These are phyloP conservation scores for Chlamydomonas sp. DNA, from an alignment of 139 green algal genomes.

Conservation along the genomic window DNA sequence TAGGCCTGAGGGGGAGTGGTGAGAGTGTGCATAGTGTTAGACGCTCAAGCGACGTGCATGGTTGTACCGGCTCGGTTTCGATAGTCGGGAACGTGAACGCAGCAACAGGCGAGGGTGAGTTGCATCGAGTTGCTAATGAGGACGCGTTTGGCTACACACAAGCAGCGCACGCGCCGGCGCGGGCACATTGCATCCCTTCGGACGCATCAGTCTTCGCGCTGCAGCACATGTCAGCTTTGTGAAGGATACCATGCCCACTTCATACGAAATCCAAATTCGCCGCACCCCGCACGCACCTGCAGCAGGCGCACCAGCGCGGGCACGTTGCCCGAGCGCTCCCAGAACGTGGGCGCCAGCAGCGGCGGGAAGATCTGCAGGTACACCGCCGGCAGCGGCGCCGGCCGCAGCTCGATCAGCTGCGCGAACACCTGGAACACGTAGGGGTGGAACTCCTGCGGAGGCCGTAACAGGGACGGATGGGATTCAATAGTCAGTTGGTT, in stretches of 20 bases:
- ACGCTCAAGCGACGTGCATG: too few species aligned
- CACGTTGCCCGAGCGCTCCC: conserved; percentile 94
- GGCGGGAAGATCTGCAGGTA: conserved; percentile 91
- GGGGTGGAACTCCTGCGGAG: conserved; percentile 84
- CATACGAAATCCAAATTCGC: neutral
- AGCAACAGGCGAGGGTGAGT: too few species aligned
- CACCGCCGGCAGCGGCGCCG: conserved; percentile 63
- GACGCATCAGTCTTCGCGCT: too few species aligned
- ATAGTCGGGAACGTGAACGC: too few species aligned
- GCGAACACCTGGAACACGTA: conserved; percentile 95
- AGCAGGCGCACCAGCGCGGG: conserved; percentile 93
- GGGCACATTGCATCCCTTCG: too few species aligned
- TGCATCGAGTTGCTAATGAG: too few species aligned
- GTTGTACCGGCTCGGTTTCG: too few species aligned
- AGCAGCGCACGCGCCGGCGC: too few species aligned
- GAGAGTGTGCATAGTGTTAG: neutral
- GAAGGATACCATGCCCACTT: neutral
- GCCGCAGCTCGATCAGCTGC: conserved; percentile 90
- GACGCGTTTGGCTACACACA: too few species aligned
- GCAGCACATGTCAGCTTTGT: too few species aligned
- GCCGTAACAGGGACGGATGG: neutral
- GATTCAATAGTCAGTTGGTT: neutral
- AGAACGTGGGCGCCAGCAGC: conserved; percentile 87
- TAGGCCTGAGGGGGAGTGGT: conserved; percentile 77
- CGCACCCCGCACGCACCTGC: conserved; percentile 56